phyloP scores from a whole-genome alignment of 495 filamentous ascomycete genomes.

The Venustampulla echinocandica region DNA sequence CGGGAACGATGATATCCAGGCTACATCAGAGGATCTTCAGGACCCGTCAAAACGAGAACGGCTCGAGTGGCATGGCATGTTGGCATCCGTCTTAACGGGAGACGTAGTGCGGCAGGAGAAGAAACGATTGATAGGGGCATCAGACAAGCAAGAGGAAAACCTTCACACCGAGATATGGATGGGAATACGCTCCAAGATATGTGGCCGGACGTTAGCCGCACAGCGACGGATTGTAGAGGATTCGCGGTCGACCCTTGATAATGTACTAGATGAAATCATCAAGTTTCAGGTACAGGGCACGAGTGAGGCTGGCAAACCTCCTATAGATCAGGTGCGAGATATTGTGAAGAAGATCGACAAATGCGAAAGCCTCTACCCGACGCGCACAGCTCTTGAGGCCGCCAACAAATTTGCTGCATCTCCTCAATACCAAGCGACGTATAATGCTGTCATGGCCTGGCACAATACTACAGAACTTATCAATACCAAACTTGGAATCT shows the following conservation, averaged over 20 bases:
- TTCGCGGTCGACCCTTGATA: constrained; percentile 55
- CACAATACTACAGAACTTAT: constrained; percentile 97
- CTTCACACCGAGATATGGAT: constrained; percentile 83
- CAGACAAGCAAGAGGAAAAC: constrained; percentile 63
- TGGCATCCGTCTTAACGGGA: constrained; percentile 88
- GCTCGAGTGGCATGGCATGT: constrained; percentile 96
- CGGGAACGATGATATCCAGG: constrained; percentile 75
- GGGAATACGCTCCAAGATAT: constrained; percentile 71
- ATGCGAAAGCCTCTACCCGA: constrained; percentile 76
- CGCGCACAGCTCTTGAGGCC: constrained; percentile 57
- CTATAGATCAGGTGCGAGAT: constrained; percentile 79
- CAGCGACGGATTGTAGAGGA: constrained; percentile 82
- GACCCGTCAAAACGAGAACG: constrained; percentile 83
- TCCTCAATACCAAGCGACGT: constrained; percentile 64
- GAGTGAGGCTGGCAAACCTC: constrained; percentile 79
- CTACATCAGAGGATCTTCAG: constrained; percentile 79
- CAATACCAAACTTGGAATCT: constrained; percentile 81
- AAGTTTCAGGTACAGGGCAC: constrained; percentile 90
- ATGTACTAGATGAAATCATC: constrained; percentile 74
- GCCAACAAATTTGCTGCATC: constrained; percentile 68
- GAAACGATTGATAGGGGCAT: constrained; percentile 77
- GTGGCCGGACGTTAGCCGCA: constrained; percentile 71
- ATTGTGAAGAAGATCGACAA: constrained; percentile 81
- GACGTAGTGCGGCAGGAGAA: constrained; percentile 98
- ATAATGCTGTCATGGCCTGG: constrained; percentile 86